Evolutionary conservation across 257 asterid species (phyloP), one percentile per base, ranked within the genome.

Genomic region (Scutellaria galericulata): DNA sequence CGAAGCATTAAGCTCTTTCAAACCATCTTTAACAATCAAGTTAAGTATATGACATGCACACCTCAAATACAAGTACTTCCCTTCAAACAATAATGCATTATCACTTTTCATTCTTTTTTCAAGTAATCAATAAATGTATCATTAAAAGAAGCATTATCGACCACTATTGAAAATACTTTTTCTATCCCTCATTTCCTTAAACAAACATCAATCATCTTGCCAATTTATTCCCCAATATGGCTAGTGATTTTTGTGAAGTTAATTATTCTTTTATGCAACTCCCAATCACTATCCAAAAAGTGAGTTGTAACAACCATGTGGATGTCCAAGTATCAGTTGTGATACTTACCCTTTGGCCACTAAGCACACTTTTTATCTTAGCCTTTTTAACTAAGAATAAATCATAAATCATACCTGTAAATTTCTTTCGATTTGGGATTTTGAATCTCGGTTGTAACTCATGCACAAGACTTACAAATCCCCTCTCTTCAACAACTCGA

Each of bases 191-290:
- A 48, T 14, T 48, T 18, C 7, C 54, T 48, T 11, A 7, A 45
- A 45, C 50, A 45, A 45, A 45, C 50, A 0, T 24, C 50, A 12
- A 48, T 7, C 18, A 13, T 12, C 7, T 48, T 48, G 14, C 8
- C 54, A 48, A 48, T 48, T 48, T 13, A 0, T 48, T 48, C 54
- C 20, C 54, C 20, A 48, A 10, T 42, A 5, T 57, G 63, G 10
- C 44, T 60, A 60, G 13, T 27, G n/a, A 37, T 60, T 39, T 60
- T 60, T 60, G 50, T 60, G 13, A 37, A 60, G 27, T 60, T 60
- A 3, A 60, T 60, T 11, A 60, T 60, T 15, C 10, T 60, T n/a
- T 60, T 60, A 7, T 60, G 66, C 50, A 60, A 60, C 45, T 60
- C 39, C 50, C 31, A 37, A 6, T 60, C 50, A 60, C 31, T 60